Percentiles rank a stretch among this genome's conserved stretches.
Conservation (phyloP, 164 flowering plant species). For the Stephania japonica region DNA sequence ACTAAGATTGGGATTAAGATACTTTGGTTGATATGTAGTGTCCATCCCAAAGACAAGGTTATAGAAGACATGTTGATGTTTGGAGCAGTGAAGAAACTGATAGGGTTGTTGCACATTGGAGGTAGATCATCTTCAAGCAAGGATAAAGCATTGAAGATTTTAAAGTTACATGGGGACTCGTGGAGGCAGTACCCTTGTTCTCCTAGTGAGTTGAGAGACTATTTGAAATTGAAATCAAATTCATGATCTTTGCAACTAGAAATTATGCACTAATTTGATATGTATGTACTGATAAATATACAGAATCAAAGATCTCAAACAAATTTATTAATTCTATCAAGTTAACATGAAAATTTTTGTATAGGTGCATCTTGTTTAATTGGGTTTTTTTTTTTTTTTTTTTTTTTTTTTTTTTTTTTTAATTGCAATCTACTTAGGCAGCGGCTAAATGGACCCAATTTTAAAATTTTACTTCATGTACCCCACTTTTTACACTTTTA, state of each 20-base stretch:
- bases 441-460: no score
- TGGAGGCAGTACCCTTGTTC: slow-evolving; percentile 57
- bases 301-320: not conserved
- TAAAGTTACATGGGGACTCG: slow-evolving; percentile 47
- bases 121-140: slow-evolving; percentile 34
- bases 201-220: slow-evolving; percentile 46
- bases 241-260: slow-evolving; percentile 1
- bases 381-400: not conserved
- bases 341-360: not conserved
- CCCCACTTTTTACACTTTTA: no score
- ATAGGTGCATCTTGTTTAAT: not conserved
- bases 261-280: not conserved
- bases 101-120: slow-evolving; percentile 38
- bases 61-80: slow-evolving; percentile 54
- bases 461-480: no score
- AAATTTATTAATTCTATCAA: not conserved
- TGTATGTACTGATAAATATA: not conserved
- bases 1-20: slow-evolving; percentile 54
- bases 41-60: slow-evolving; percentile 40
- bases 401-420: not conserved
- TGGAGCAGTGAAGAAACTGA: slow-evolving; percentile 56
- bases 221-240: slow-evolving; percentile 29
- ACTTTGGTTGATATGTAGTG: slow-evolving; percentile 35
- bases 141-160: slow-evolving; percentile 44
- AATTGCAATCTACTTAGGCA: no score